These are phyloP conservation scores for Chrysanthemum makinoi DNA, from an alignment of 129 eudicot genomes.

Conservation along the genomic window DNA sequence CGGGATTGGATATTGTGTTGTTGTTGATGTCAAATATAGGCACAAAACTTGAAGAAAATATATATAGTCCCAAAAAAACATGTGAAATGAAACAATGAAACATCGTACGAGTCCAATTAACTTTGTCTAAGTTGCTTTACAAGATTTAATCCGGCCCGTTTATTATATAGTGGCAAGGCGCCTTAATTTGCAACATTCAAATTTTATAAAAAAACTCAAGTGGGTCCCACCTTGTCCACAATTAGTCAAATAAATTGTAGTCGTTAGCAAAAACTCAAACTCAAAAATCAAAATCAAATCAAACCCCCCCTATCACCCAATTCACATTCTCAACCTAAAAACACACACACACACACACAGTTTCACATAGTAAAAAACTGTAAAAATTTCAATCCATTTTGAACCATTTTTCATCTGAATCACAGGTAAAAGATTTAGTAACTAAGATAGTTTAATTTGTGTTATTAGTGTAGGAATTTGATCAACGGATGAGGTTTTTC, in stretches of 20 bases:
- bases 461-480: neutral
- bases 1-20: too few species aligned
- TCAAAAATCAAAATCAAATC: neutral
- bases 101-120: too few species aligned
- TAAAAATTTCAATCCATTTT: too few species aligned
- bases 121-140: neutral
- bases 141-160: neutral
- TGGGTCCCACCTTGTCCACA: constrained; percentile 5
- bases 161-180: constrained; percentile 13
- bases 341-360: neutral
- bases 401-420: neutral
- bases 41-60: too few species aligned
- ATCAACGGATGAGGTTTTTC: too few species aligned
- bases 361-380: neutral
- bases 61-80: neutral
- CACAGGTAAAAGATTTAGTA: constrained; percentile 11
- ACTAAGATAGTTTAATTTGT: neutral
- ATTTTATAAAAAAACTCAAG: constrained; percentile 11
- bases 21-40: too few species aligned
- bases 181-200: constrained; percentile 7
- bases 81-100: too few species aligned
- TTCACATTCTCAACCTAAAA: constrained; percentile 19
- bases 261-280: constrained; percentile 27
- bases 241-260: constrained; percentile 27
- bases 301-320: neutral